Conservation (phyloP, 139 green algal species). For the Spirogloea muscicola region DNA sequence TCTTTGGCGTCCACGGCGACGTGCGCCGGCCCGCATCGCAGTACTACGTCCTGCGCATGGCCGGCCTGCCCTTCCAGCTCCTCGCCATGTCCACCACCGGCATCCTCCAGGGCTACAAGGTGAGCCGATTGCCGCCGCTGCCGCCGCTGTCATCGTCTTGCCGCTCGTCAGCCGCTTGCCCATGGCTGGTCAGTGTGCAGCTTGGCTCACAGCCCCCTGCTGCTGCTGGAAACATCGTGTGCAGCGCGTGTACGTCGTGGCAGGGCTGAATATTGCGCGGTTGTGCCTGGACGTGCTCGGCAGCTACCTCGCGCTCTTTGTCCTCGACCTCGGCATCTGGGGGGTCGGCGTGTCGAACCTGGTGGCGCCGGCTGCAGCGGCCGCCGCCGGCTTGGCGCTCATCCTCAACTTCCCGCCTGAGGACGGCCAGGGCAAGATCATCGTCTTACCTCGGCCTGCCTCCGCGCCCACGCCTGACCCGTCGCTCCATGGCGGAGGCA, state of each 20-base stretch:
- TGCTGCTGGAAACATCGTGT: no score
- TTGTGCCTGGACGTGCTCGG: conserved; percentile 52
- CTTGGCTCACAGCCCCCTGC: no score
- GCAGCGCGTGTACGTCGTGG: conserved; percentile 48
- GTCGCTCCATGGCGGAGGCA: no score
- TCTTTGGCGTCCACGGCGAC: conserved; percentile 8
- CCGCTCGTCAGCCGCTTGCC: no score
- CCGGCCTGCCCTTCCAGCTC: conserved; percentile 51
- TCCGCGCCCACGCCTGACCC: no score
- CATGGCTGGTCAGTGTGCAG: no score
- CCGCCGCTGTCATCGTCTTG: no score
- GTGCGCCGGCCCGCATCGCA: conserved; percentile 24
- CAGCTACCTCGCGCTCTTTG: conserved; percentile 33
- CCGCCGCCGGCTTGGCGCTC: neutral
- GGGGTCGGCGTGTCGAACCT: conserved; percentile 25
- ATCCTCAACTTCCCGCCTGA: conserved; percentile 17
- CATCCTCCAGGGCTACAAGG: conserved; percentile 59
- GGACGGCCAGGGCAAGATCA: conserved; percentile 28
- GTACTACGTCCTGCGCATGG: conserved; percentile 52
- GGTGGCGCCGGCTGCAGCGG: neutral
- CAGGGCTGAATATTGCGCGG: conserved; percentile 50
- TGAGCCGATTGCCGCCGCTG: no score
- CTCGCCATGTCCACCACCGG: conserved; percentile 56
- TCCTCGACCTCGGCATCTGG: conserved; percentile 16
- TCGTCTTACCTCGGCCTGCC: conserved; percentile 23